Evolutionary conservation across 75 land plant genomes (phyloP).

Genomic region (Azolla pinnata): DNA sequence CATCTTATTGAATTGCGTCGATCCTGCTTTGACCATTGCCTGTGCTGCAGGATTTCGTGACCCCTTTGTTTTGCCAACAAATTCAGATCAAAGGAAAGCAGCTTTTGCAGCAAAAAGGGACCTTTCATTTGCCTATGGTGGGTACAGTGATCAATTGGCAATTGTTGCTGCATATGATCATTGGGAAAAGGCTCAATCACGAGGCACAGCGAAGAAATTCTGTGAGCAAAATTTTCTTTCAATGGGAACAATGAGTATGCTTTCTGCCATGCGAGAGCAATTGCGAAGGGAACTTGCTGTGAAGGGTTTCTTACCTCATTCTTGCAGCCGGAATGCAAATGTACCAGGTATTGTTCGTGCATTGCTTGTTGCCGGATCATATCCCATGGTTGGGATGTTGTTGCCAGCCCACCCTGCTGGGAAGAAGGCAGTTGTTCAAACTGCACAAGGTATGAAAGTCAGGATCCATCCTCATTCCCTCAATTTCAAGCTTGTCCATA

Average conservation of each 20-base stretch:
- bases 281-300: constrained; percentile 54
- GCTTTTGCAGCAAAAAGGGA: constrained; percentile 53
- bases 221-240: constrained; percentile 72
- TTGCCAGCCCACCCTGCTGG: constrained; percentile 36
- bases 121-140: constrained; percentile 59
- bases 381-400: constrained; percentile 84
- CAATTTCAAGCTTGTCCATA: constrained; percentile 35
- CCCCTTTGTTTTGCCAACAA: constrained; percentile 69
- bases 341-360: constrained; percentile 88
- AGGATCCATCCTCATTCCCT: constrained; percentile 69
- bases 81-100: constrained; percentile 50
- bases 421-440: constrained; percentile 49
- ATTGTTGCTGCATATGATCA: constrained; percentile 75
- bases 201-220: constrained; percentile 44
- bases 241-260: constrained; percentile 60
- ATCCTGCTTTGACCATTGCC: constrained; percentile 83
- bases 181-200: constrained; percentile 61
- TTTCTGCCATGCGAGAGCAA: constrained; percentile 70
- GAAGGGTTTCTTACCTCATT: constrained; percentile 61
- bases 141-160: constrained; percentile 73
- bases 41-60: constrained; percentile 71
- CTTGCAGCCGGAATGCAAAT: constrained; percentile 68
- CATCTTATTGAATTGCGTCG: constrained; percentile 78
- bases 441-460: constrained; percentile 66
- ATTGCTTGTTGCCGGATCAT: constrained; percentile 67